Percentiles rank a stretch among this genome's conserved stretches.
Conservation (phyloP, 2,329 filamentous ascomycete species). For the Calycina marina region DNA sequence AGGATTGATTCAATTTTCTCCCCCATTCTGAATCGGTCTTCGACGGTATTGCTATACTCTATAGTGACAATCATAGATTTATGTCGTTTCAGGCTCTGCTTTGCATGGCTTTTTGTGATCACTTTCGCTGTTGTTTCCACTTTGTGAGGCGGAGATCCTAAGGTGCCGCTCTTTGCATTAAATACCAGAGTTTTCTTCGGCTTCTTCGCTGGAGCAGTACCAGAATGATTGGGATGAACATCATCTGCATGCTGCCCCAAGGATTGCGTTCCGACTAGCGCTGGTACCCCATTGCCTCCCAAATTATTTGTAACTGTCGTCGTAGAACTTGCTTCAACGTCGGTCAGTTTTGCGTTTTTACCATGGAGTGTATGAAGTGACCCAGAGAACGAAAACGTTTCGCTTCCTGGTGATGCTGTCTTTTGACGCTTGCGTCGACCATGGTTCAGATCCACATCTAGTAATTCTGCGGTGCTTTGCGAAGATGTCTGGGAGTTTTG, state of each 20-base stretch:
- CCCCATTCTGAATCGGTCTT: slow-evolving; percentile 34
- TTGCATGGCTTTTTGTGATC: slow-evolving; percentile 6
- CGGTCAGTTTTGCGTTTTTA: too few relatives aligned
- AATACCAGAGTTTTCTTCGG: slow-evolving; percentile 38
- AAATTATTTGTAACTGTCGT: too few relatives aligned
- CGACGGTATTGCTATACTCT: slow-evolving; percentile 39
- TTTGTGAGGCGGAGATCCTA: slow-evolving; percentile 43
- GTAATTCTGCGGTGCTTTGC: slow-evolving; percentile 10
- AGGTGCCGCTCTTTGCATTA: slow-evolving; percentile 45
- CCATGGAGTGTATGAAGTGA: too few relatives aligned
- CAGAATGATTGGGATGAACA: neutral
- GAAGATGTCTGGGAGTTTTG: too few relatives aligned
- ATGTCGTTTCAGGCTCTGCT: slow-evolving; percentile 24
- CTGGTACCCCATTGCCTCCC: too few relatives aligned
- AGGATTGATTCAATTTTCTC: slow-evolving; percentile 50
- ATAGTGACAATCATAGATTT: slow-evolving; percentile 36
- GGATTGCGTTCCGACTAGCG: too few relatives aligned
- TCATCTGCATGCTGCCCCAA: too few relatives aligned
- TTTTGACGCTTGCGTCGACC: slow-evolving; percentile 30
- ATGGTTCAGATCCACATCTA: slow-evolving; percentile 21
- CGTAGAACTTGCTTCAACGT: too few relatives aligned
- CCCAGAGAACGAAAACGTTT: too few relatives aligned
- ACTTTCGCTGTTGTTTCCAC: slow-evolving; percentile 24
- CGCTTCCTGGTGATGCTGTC: slow-evolving; percentile 21
- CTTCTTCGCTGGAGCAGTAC: slow-evolving; percentile 15